These are phyloP conservation scores for Endothia cerciana DNA, from an alignment of 2,329 filamentous ascomycete species.

Conservation along the genomic window DNA sequence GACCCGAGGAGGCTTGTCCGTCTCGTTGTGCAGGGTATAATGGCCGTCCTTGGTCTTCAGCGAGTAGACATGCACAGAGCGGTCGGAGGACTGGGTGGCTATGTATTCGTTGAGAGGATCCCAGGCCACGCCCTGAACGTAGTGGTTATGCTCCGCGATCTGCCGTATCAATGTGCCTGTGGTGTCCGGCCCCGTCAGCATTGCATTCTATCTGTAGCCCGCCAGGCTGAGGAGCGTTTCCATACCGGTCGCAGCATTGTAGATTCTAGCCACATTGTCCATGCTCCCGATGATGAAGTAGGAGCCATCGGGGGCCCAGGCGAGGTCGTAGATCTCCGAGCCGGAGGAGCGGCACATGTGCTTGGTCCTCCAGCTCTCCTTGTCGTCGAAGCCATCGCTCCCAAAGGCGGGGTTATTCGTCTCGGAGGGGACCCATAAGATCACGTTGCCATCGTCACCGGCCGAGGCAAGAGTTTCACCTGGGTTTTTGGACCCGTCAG, in stretches of 20 bases:
- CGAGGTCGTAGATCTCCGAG: conserved; percentile 96
- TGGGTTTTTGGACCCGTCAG: conserved; percentile 42
- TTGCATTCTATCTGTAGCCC: neutral
- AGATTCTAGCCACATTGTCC: conserved; percentile 97
- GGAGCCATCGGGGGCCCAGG: conserved; percentile 95
- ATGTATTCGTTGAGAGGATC: conserved; percentile 98
- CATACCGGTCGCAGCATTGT: conserved; percentile 86
- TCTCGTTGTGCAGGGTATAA: conserved; percentile 71
- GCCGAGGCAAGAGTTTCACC: conserved; percentile 93
- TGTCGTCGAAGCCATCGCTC: conserved; percentile 86
- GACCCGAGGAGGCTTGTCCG: conserved; percentile 75
- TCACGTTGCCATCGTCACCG: conserved; percentile 95
- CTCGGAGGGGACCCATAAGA: conserved; percentile 93
- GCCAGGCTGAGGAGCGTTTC: neutral
- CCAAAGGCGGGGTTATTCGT: conserved; percentile 72
- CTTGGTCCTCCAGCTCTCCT: conserved; percentile 95
- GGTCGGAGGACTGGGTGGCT: conserved; percentile 95
- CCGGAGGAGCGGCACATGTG: conserved; percentile 96
- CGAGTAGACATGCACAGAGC: conserved; percentile 96
- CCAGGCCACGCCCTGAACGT: conserved; percentile 98
- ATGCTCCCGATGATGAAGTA: conserved; percentile 99
- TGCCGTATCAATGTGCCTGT: conserved; percentile 74
- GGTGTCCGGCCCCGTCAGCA: neutral
- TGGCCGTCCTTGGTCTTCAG: conserved; percentile 96
- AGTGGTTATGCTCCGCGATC: conserved; percentile 96